Conservation (phyloP, 495 filamentous ascomycete genomes). For the Halenospora varia region DNA sequence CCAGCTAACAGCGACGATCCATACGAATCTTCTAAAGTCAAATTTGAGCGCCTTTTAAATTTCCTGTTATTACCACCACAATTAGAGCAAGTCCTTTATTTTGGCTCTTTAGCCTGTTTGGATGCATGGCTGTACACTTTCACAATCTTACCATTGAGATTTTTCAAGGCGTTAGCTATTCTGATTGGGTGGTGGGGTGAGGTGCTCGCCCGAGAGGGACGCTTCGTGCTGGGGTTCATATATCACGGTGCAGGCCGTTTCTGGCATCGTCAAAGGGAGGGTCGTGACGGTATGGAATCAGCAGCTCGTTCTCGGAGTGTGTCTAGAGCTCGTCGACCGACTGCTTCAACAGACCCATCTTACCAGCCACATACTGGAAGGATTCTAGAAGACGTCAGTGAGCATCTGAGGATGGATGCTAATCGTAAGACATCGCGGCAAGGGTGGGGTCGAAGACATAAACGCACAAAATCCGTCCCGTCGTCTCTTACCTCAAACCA, state of each 20-base stretch:
- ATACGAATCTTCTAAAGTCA: constrained; percentile 95
- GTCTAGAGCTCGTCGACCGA: constrained; percentile 13
- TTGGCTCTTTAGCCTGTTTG: constrained; percentile 84
- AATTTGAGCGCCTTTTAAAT: constrained; percentile 89
- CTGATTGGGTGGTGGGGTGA: constrained; percentile 68
- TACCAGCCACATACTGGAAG: constrained; percentile 15
- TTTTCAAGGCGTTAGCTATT: constrained; percentile 76
- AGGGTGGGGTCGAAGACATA: constrained; percentile 51
- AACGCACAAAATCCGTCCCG: constrained; percentile 75
- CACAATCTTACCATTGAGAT: constrained; percentile 88
- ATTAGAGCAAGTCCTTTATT: constrained; percentile 81
- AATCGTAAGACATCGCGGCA: constrained; percentile 24
- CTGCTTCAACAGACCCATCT: constrained; percentile 16
- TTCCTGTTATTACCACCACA: constrained; percentile 77
- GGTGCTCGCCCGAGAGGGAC: constrained; percentile 59
- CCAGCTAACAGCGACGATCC: constrained; percentile 69
- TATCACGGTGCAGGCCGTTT: constrained; percentile 70
- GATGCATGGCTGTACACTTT: constrained; percentile 98
- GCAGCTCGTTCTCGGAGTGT: constrained; percentile 22
- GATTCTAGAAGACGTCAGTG: constrained; percentile 5
- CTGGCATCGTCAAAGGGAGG: constrained; percentile 53
- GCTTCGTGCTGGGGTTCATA: constrained; percentile 67
- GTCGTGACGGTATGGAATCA: constrained; percentile 42
- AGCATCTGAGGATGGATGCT: constrained; percentile 15
- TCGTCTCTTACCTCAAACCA: constrained; percentile 81